A percentile compares a stretch with the other conserved stretches of the same genome.
These are phyloP conservation scores for Trypanosoma scelopori DNA, from an alignment of 208 protist genomes.

Conservation along the genomic window DNA sequence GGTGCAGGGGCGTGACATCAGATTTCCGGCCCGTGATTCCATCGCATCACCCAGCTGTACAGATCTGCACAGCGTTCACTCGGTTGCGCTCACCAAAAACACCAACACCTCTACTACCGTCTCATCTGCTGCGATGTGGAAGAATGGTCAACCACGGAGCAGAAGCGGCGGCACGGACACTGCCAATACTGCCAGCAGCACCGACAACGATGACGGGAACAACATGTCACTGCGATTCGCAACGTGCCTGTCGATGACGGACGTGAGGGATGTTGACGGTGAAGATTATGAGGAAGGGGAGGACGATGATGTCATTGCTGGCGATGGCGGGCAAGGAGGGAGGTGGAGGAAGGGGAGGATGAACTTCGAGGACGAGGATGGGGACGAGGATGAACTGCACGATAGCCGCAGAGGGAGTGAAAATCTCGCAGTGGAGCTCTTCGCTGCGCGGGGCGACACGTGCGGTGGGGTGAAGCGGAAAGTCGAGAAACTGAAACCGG, in stretches of 20 bases:
- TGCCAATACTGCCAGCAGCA: too few species aligned
- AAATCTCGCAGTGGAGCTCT: not conserved
- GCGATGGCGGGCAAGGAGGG: too few species aligned
- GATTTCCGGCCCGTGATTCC: not conserved
- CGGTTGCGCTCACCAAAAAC: not conserved
- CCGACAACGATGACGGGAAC: not conserved
- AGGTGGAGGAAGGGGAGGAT: too few species aligned
- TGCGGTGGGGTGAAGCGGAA: too few species aligned
- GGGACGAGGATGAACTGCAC: conserved; percentile 3
- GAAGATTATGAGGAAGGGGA: conserved; percentile 8
- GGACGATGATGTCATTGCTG: not conserved
- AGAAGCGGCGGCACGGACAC: not conserved
- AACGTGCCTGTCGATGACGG: conserved; percentile 10
- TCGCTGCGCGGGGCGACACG: not conserved
- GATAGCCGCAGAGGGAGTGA: not conserved
- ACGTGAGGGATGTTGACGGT: not conserved
- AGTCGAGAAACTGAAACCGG: too few species aligned
- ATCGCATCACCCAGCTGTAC: not conserved
- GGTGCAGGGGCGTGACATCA: not conserved
- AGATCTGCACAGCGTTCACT: not conserved
- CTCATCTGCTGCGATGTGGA: too few species aligned
- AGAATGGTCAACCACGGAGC: too few species aligned
- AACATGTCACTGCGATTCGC: conserved; percentile 5
- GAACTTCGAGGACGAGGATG: not conserved
- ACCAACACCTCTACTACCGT: too few species aligned